Percentiles rank a stretch among this genome's conserved stretches.
Conservation (phyloP, 2,329 filamentous ascomycete genomes). For the Venturiaceae sp. region DNA sequence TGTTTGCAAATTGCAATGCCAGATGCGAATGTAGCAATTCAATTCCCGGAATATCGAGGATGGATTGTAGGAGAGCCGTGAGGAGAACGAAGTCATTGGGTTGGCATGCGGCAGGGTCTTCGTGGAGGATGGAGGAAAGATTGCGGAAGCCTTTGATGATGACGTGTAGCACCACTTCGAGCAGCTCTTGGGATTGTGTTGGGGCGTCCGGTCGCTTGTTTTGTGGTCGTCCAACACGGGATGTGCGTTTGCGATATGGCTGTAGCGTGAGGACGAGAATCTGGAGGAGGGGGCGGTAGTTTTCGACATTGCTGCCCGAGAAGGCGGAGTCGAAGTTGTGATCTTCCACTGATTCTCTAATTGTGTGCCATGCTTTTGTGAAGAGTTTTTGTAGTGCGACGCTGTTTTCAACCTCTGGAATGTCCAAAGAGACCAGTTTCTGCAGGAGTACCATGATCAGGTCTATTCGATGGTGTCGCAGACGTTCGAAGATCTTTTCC, state of each 20-base stretch:
- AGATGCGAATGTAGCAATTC: conserved; percentile 47
- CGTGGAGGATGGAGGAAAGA: conserved; percentile 73
- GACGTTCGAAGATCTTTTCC: conserved; percentile 69
- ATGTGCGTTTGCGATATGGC: conserved; percentile 36
- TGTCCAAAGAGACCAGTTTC: conserved; percentile 54
- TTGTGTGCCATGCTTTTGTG: conserved; percentile 49
- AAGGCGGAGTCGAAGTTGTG: conserved; percentile 49
- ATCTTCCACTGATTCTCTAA: conserved; percentile 42
- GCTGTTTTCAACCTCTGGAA: conserved; percentile 37
- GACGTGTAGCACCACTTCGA: conserved; percentile 71
- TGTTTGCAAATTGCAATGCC: conserved; percentile 41
- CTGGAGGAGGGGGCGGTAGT: conserved; percentile 77
- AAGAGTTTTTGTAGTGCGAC: conserved; percentile 46
- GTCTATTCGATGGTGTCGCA: conserved; percentile 68
- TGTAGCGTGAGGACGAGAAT: conserved; percentile 76
- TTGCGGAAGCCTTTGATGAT: conserved; percentile 76
- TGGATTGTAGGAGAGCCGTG: conserved; percentile 79
- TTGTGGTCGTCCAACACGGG: neutral
- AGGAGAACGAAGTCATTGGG: conserved; percentile 80
- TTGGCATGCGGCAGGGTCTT: conserved; percentile 52
- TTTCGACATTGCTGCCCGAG: conserved; percentile 40
- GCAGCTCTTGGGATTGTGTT: conserved; percentile 44
- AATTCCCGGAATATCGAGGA: conserved; percentile 69
- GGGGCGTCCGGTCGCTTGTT: conserved; percentile 12
- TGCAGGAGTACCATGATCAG: conserved; percentile 77